Conservation (phyloP, 78 protist species). For the Bodo saltans region DNA sequence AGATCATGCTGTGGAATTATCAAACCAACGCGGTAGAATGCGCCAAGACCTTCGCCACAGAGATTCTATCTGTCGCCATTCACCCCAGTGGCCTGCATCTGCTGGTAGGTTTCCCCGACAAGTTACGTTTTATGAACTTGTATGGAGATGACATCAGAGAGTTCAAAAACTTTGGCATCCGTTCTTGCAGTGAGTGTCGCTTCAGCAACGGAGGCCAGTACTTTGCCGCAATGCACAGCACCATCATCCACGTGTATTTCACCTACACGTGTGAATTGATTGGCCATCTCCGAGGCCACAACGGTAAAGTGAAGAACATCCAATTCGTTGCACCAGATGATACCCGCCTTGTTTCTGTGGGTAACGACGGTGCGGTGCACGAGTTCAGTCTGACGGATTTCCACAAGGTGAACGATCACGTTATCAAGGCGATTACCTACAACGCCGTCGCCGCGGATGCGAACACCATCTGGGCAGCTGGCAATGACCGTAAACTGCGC, state of each 20-base stretch:
- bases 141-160: conserved; percentile 53
- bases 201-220: conserved; percentile 64
- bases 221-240: conserved; percentile 57
- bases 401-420: conserved; percentile 42
- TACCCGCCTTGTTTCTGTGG: conserved; percentile 25
- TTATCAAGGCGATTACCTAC: conserved; percentile 43
- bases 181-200: conserved; percentile 50
- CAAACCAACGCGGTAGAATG: conserved; percentile 32
- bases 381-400: conserved; percentile 43
- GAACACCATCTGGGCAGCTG: conserved; percentile 20
- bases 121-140: conserved; percentile 59
- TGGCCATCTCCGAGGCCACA: conserved; percentile 62
- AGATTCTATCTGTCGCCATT: conserved; percentile 35
- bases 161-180: conserved; percentile 49
- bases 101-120: conserved; percentile 68
- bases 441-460: conserved; percentile 16
- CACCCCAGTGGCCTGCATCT: conserved; percentile 55
- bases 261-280: conserved; percentile 59
- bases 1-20: conserved; percentile 52
- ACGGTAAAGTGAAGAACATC: conserved; percentile 35
- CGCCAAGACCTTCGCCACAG: conserved; percentile 29
- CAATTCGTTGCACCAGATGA: conserved; percentile 47
- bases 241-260: conserved; percentile 42
- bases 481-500: conserved; percentile 45
- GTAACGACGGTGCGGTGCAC: conserved; percentile 77